Evolutionary conservation across 768 basidiomycete species (phyloP).

Genomic region (Fomitopsis pulvina): DNA sequence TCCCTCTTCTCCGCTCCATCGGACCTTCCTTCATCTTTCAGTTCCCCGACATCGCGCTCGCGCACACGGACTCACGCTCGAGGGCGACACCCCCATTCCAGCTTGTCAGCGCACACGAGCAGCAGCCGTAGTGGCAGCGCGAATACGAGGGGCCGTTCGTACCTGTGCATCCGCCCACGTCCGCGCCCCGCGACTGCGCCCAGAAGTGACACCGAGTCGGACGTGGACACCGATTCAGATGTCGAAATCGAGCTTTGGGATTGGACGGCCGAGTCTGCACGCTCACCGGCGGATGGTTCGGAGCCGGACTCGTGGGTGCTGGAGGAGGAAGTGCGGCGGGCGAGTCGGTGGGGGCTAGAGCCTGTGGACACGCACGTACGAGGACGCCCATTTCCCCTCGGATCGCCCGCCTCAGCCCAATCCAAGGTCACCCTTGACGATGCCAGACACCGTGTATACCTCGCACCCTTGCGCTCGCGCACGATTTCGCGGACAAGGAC

Average conservation of each 20-base stretch:
- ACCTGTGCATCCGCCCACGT: not conserved
- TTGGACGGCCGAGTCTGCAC: conserved; percentile 8
- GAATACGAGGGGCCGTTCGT: not conserved
- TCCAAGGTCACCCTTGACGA: not conserved
- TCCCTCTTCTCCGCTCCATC: conserved; percentile 17
- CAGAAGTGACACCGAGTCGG: no score
- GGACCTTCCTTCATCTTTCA: conserved; percentile 5
- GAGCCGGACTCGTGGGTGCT: conserved; percentile 14
- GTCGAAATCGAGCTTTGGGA: conserved; percentile 20
- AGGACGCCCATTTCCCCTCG: not conserved
- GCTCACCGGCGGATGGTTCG: conserved; percentile 5
- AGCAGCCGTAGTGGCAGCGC: not conserved
- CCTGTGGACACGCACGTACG: no score
- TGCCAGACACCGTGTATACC: not conserved
- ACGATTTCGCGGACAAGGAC: conserved; percentile 10
- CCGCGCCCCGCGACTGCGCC: not conserved
- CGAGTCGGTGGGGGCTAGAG: conserved; percentile 13
- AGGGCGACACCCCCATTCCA: not conserved
- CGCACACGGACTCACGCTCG: conserved; percentile 1
- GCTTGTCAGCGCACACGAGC: conserved; percentile 2
- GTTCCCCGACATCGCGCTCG: not conserved
- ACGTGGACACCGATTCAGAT: conserved; percentile 7
- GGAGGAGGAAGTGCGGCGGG: conserved; percentile 16
- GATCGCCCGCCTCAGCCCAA: not conserved
- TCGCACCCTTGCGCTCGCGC: conserved; percentile 8